Base-by-base conservation (phyloP, 2,329 filamentous ascomycete genomes). In the Rhytidhysteron rufulum region DNA sequence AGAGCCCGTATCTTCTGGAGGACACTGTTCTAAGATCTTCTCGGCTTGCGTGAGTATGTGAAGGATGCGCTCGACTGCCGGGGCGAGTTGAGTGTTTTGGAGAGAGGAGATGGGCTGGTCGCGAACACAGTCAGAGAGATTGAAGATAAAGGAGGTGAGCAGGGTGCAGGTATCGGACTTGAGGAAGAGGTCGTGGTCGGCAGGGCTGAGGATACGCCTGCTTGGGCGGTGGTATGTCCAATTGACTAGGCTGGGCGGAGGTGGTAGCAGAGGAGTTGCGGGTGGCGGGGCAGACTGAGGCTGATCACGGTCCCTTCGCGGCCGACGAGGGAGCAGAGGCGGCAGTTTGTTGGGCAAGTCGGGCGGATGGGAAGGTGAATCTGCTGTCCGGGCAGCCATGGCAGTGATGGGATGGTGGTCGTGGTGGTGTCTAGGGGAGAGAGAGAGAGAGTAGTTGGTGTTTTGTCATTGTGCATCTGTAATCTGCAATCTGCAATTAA, bases 1-100 rank as follows among this genome's bases (percentile, higher is more conserved):
- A 7, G 89, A 95, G 33, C 89, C 89, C 34, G 90, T 86, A 48
- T 97, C 89, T 51, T 91, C 77, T 1, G 93, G 84, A 1, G 93
- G 93, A 38, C 85, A 83, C 37, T 76, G 69, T 11, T 74, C 69
- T 4, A 95, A 75, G 1, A 91, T 72, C 4, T 71, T 65, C 39
- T 88, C 82, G 7, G 86, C 79, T 39, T 83, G 76, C 24, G 84
- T 76, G 9, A 98, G 74, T 16, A 96, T 80, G 13, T 65, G 58
- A 29, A 94, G 64, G 22, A 97, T 78, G 11, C 77, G 74, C 43
- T 71, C 70, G 39, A 94, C 71, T 3, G 75, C 65, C 13, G 74
- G 69, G 48, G 83, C 80, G n/a, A 82, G 65, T 31, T 78, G 72
- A n/a, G 77, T 70, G 19, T 74, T 72, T 43, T 80, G 67, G 5